Conservation (phyloP, 2,329 filamentous ascomycete genomes). For the Dryadomyces quercus-mongolicae region DNA sequence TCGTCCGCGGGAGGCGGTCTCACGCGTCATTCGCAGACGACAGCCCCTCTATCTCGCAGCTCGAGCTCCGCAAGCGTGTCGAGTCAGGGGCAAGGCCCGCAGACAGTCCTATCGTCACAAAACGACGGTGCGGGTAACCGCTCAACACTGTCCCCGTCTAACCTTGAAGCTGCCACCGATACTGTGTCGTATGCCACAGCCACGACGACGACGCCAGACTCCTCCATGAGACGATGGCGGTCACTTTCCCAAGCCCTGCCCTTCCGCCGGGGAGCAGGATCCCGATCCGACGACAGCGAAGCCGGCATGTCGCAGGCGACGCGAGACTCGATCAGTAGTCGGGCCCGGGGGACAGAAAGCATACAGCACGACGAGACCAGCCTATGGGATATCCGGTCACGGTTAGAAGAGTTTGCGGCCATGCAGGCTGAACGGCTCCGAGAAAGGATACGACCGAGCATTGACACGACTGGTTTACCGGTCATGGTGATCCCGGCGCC, state of each 20-base stretch:
- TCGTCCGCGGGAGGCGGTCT: not conserved
- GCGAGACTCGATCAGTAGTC: too few relatives aligned
- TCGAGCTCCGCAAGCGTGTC: constrained; percentile 5
- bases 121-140: constrained; percentile 3
- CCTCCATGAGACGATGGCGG: constrained; percentile 15
- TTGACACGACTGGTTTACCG: constrained; percentile 42
- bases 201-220: constrained; percentile 12
- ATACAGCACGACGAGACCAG: constrained; percentile 9
- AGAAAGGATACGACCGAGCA: constrained; percentile 40
- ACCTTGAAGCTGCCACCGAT: not conserved
- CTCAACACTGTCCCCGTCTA: not conserved
- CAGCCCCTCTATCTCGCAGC: constrained; percentile 8
- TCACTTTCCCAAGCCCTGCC: constrained; percentile 19
- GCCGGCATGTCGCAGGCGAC: not conserved
- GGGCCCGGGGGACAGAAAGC: not conserved
- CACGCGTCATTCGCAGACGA: not conserved
- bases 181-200: constrained; percentile 19
- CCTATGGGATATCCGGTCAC: constrained; percentile 43
- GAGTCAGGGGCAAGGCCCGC: not conserved
- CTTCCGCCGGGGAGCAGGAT: constrained; percentile 13
- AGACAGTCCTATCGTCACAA: constrained; percentile 3
- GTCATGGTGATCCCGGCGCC: constrained; percentile 51
- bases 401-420: constrained; percentile 49
- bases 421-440: constrained; percentile 48
- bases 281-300: not conserved